Conservation (phyloP, 768 basidiomycete genomes). For the Boletus edulis region DNA sequence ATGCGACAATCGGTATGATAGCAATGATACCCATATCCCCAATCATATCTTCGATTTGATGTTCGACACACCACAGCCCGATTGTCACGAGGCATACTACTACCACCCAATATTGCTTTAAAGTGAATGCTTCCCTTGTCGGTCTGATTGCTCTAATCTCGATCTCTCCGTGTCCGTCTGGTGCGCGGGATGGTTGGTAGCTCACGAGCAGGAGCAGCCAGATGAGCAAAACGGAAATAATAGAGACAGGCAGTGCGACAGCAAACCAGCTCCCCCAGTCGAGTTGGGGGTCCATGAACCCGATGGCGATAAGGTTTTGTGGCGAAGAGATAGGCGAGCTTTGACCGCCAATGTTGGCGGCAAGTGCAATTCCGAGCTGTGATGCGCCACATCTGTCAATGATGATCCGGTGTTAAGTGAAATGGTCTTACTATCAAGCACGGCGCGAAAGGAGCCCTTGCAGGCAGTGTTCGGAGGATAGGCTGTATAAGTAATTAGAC, state of each 20-base stretch:
- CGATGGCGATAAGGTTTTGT: slow-evolving; percentile 92
- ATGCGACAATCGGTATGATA: slow-evolving; percentile 86
- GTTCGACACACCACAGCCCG: slow-evolving; percentile 84
- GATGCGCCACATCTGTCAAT: not conserved
- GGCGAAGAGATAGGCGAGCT: slow-evolving; percentile 97
- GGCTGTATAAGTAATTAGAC: slow-evolving; percentile 52
- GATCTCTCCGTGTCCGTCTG: slow-evolving; percentile 73
- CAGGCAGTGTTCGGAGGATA: slow-evolving; percentile 87
- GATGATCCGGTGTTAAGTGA: not conserved
- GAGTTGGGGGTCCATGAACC: slow-evolving; percentile 80
- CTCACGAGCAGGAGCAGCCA: slow-evolving; percentile 86
- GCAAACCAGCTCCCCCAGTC: slow-evolving; percentile 95
- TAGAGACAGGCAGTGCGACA: slow-evolving; percentile 89
- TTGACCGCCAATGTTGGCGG: slow-evolving; percentile 97
- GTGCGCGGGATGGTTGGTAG: slow-evolving; percentile 71
- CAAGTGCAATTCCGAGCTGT: slow-evolving; percentile 94
- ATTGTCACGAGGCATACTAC: slow-evolving; percentile 85
- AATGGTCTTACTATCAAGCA: slow-evolving; percentile 76
- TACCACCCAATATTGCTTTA: slow-evolving; percentile 88
- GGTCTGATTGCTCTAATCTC: slow-evolving; percentile 84
- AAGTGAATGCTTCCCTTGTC: slow-evolving; percentile 75
- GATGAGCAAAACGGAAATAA: slow-evolving; percentile 81
- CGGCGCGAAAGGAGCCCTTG: slow-evolving; percentile 82
- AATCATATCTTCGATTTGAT: slow-evolving; percentile 66
- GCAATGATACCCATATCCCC: slow-evolving; percentile 99